Conservation (phyloP, 2,329 filamentous ascomycete species). For the Aspergillus pseudoglaucus region DNA sequence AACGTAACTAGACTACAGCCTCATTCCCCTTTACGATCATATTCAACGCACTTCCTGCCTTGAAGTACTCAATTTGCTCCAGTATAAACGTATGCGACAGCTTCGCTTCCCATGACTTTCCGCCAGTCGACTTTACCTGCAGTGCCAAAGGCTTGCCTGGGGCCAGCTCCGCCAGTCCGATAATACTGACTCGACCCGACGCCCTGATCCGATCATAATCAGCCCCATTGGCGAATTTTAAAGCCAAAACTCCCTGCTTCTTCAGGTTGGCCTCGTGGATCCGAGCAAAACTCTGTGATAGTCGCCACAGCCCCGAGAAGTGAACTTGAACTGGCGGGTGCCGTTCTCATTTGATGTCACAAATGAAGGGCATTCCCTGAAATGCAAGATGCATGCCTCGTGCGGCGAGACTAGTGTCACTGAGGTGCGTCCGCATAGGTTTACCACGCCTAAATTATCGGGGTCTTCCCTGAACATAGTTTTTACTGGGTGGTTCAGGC, state of each 20-base stretch:
- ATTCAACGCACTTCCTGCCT: conserved; percentile 94
- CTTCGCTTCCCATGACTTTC: conserved; percentile 70
- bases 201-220: conserved; percentile 97
- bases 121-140: conserved; percentile 84
- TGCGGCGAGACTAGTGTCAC: too few relatives aligned
- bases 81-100: conserved; percentile 97
- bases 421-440: too few relatives aligned
- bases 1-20: too few relatives aligned
- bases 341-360: too few relatives aligned
- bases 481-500: too few relatives aligned
- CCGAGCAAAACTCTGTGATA: conserved; percentile 94
- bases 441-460: too few relatives aligned
- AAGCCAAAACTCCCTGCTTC: conserved; percentile 99
- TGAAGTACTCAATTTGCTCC: conserved; percentile 97
- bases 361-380: too few relatives aligned
- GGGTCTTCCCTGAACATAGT: too few relatives aligned
- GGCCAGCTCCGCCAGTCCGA: conserved; percentile 72
- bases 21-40: conserved; percentile 64
- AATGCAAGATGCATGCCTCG: too few relatives aligned
- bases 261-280: conserved; percentile 99
- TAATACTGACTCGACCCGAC: conserved; percentile 84
- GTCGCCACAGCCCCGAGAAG: conserved; percentile 86
- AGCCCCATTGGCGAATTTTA: conserved; percentile 88
- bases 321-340: neutral
- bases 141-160: conserved; percentile 92